Conservation (phyloP, 2,329 filamentous ascomycete species). For the Volutella citrinella region DNA sequence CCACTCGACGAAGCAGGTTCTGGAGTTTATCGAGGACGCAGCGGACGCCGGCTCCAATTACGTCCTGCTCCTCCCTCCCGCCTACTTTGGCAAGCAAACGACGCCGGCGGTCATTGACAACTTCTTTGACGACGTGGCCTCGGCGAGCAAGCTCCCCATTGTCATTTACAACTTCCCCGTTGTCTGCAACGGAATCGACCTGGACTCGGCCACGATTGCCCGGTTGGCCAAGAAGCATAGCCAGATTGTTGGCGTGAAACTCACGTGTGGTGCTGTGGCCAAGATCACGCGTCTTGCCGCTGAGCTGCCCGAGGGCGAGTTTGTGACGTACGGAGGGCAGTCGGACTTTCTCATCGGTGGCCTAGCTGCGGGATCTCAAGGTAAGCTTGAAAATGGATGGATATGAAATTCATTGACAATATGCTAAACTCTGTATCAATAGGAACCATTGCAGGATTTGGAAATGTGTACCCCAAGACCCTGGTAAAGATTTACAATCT, state of each 20-base stretch:
- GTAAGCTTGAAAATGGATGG: too few species aligned
- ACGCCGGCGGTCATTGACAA: slow-evolving; percentile 54
- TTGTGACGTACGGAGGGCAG: slow-evolving; percentile 69
- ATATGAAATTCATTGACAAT: too few species aligned
- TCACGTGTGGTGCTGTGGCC: slow-evolving; percentile 70
- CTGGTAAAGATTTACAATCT: slow-evolving; percentile 58
- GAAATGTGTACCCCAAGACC: slow-evolving; percentile 58
- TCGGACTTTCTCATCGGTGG: slow-evolving; percentile 67
- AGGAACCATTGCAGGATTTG: slow-evolving; percentile 62
- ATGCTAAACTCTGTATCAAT: too few species aligned
- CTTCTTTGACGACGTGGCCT: slow-evolving; percentile 59
- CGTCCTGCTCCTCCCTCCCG: slow-evolving; percentile 58
- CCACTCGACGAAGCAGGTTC: slow-evolving; percentile 61
- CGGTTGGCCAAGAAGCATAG: slow-evolving; percentile 22
- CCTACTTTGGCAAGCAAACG: slow-evolving; percentile 63
- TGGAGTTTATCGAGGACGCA: slow-evolving; percentile 60
- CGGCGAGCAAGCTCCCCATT: slow-evolving; percentile 50
- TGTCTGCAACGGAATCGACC: slow-evolving; percentile 65
- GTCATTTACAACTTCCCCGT: slow-evolving; percentile 68
- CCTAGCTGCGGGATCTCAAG: slow-evolving; percentile 54
- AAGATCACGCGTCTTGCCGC: slow-evolving; percentile 62
- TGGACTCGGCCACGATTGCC: slow-evolving; percentile 60
- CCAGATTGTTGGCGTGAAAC: slow-evolving; percentile 68
- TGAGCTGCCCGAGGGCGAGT: slow-evolving; percentile 49
- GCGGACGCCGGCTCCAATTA: slow-evolving; percentile 59